Conservation (phyloP, 768 basidiomycete species). For the Leucocoprinus birnbaumii region DNA sequence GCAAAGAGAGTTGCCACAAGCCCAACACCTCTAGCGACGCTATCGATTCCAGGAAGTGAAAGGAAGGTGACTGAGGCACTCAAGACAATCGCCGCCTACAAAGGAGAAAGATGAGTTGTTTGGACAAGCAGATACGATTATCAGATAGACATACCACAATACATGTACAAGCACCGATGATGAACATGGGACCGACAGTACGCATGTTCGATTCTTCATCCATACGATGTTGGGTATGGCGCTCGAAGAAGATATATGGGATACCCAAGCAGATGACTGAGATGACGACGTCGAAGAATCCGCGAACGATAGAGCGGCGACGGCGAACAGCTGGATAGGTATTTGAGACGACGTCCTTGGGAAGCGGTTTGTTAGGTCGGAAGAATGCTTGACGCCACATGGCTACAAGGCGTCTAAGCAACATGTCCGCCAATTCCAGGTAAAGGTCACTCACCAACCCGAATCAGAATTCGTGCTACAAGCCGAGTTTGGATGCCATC, state of each 20-base stretch:
- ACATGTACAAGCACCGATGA: conserved; percentile 64
- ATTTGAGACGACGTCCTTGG: conserved; percentile 39
- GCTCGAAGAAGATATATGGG: conserved; percentile 70
- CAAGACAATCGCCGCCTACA: conserved; percentile 74
- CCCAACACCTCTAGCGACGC: conserved; percentile 57
- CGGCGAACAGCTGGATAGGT: conserved; percentile 23
- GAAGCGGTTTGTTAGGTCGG: conserved; percentile 66
- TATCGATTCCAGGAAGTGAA: conserved; percentile 72
- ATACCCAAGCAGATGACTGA: conserved; percentile 73
- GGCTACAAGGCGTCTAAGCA: conserved; percentile 27
- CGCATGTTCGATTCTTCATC: conserved; percentile 62
- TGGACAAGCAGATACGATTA: conserved; percentile 1
- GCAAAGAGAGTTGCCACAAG: conserved; percentile 70
- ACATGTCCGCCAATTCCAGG: neutral
- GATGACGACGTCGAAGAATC: conserved; percentile 53
- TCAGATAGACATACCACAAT: conserved; percentile 49
- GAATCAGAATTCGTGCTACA: conserved; percentile 64
- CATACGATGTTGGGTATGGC: conserved; percentile 41
- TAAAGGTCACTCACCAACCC: conserved; percentile 49
- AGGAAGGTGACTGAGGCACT: conserved; percentile 83
- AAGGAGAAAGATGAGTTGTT: conserved; percentile 14
- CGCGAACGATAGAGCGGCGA: conserved; percentile 43
- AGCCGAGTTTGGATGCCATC: conserved; percentile 52
- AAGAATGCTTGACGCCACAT: conserved; percentile 72
- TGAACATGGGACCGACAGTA: conserved; percentile 52